Conservation (phyloP, 495 filamentous ascomycete genomes). For the Parathielavia hyrcaniae region DNA sequence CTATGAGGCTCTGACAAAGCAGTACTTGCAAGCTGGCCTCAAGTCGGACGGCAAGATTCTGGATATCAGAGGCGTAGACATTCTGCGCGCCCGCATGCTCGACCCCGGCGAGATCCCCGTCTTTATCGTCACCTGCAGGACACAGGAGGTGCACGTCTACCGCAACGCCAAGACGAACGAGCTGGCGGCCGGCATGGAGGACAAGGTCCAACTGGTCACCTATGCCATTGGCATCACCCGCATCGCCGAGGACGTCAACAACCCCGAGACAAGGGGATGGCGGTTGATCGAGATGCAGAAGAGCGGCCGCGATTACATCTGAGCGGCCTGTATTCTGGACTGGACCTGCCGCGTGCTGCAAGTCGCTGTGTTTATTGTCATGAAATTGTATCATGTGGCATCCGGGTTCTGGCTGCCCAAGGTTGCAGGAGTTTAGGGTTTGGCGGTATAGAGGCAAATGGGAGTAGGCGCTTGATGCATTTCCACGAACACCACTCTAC, state of each 20-base stretch:
- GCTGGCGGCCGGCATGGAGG: slow-evolving; percentile 96
- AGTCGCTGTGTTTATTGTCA: slow-evolving; percentile 18
- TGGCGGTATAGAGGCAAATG: slow-evolving; percentile 19
- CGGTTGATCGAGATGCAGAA: slow-evolving; percentile 97
- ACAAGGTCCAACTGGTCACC: slow-evolving; percentile 94
- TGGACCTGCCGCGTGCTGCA: not conserved
- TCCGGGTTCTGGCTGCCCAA: slow-evolving; percentile 18
- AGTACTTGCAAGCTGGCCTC: slow-evolving; percentile 87
- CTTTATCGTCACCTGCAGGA: slow-evolving; percentile 91
- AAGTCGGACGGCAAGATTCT: slow-evolving; percentile 91
- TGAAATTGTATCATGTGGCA: slow-evolving; percentile 27
- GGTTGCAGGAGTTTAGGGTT: slow-evolving; percentile 18
- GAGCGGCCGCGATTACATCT: slow-evolving; percentile 80
- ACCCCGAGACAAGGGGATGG: slow-evolving; percentile 95
- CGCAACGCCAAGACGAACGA: slow-evolving; percentile 80
- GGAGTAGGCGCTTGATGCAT: slow-evolving; percentile 26
- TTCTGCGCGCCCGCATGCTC: slow-evolving; percentile 78
- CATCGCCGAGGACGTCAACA: slow-evolving; percentile 89
- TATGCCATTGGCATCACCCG: slow-evolving; percentile 95
- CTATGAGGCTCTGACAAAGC: slow-evolving; percentile 86
- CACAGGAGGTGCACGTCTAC: slow-evolving; percentile 98
- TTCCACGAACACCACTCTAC: slow-evolving; percentile 28
- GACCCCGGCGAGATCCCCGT: slow-evolving; percentile 97
- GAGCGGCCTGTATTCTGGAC: slow-evolving; percentile 9
- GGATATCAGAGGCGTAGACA: slow-evolving; percentile 89